Evolutionary conservation across 768 basidiomycete species (phyloP), one percentile per base, ranked within the genome.

Genomic region (Pulveroboletus sp.): DNA sequence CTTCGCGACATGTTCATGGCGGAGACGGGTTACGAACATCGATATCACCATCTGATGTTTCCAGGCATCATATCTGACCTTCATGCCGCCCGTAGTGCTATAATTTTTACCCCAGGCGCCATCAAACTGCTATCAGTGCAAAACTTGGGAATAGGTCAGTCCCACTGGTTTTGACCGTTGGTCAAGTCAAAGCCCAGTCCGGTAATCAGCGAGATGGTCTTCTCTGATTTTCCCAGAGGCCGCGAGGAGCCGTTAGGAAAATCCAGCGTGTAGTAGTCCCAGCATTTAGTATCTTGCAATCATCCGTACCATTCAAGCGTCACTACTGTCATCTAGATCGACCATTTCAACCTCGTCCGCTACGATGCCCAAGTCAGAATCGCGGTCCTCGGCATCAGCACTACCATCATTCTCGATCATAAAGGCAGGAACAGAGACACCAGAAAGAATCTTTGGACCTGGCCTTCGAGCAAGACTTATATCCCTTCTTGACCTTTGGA

Each of bases 401-500:
- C 32, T 18, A 8, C 28, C 5, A 6, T 51, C 49, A 8, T 43
- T 55, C 18, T 57, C 56, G 0, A 41, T 31, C 55, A 65, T 68
- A 4, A 73, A 74, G 7, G 61, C 63, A 35, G 71, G 71, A 14
- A 67, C 60, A 8, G 71, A 60, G 8, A 85, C 82, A 7, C 81
- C 82, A 8, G 83, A 84, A n/a, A 77, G 78, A 47, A 85, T 74
- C 49, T 75, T 80, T 17, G 76, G 73, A 9, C 88, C 86, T 15
- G 83, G 82, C 43, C 78, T 70, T 5, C 82, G 82, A 12, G 78
- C 79, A n/a, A 90, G 76, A 10, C 69, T 64, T 14, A 86, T 77
- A 11, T 73, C 72, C 60, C 71, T 79, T 43, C 77, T 73, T n/a
- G 73, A 72, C 5, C 67, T 62, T 28, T 80, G 81, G 2, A 80